Evolutionary conservation across 139 green algal species (phyloP), one percentile per base, ranked within the genome.

Genomic region (Marvania coccoides): DNA sequence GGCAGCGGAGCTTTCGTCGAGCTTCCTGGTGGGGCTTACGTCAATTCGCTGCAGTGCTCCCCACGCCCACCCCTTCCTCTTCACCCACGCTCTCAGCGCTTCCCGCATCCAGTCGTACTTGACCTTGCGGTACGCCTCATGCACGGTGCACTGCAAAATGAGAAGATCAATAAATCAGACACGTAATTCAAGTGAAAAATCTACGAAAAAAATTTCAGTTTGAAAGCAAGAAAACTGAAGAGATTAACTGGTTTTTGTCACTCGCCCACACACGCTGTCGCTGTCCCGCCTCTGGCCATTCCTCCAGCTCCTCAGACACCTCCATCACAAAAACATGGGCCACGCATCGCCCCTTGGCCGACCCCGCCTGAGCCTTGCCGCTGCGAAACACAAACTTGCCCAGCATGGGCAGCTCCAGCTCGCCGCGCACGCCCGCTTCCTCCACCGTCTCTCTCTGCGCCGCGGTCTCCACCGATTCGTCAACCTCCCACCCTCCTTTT

Each of bases 401-500:
- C 33, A 96, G 45, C 60, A 84, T 72, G 8, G 83, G 81, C 47
- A 88, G 83, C 81, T 96, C 85, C 9, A 97, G 65, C 7, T 58
- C 42, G 2, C 91, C 91, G 2, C 82, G 63, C 36, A 97, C 88
- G 7, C 91, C 91, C 33, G 91, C 91, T 70, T 97, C 91, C 67
- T 97, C 91, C 42, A 97, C 71, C 2, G 91, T 95, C 66, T 97
- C 91, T 5, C 91, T 67, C 37, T 65, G 61, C 0, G 91, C 91
- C 28, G 91, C 91, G 13, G 71, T 66, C 48, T 95, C 81, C 42
- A 93, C 67, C n/a, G 68, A 85, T 70, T 97, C 91, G 45, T 97
- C 91, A 30, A 77, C 74, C 65, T 97, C 91, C 91, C 91, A 97
- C 3, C 91, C 91, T 33, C 91, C 91, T 87, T 96, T 96, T 9